Conservation (phyloP, 768 basidiomycete species). For the Pisolithus microcarpus region DNA sequence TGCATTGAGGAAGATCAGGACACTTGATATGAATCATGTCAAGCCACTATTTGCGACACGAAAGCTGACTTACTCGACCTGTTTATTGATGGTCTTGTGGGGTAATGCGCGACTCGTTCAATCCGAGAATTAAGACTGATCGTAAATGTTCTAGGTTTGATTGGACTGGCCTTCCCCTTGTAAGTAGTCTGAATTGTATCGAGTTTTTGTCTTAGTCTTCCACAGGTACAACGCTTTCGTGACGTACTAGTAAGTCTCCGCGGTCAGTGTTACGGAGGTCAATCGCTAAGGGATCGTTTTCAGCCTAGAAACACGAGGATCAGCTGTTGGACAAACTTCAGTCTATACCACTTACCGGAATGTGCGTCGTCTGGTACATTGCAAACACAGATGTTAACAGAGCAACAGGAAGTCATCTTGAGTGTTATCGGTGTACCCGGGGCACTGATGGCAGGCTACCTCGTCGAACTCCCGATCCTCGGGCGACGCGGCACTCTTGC, state of each 20-base stretch:
- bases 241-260: slow-evolving; percentile 38
- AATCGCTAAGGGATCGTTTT: not conserved
- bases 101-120: slow-evolving; percentile 23
- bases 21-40: slow-evolving; percentile 37
- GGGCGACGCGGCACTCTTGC: slow-evolving; percentile 50
- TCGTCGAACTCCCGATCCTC: slow-evolving; percentile 43
- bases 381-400: slow-evolving; percentile 5
- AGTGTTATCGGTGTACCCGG: slow-evolving; percentile 54
- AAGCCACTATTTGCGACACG: slow-evolving; percentile 43
- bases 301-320: slow-evolving; percentile 60
- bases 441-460: slow-evolving; percentile 46
- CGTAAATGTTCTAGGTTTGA: slow-evolving; percentile 42
- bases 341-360: slow-evolving; percentile 71
- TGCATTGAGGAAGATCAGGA: slow-evolving; percentile 31
- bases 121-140: not conserved
- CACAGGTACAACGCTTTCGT: slow-evolving; percentile 45
- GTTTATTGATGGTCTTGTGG: slow-evolving; percentile 46
- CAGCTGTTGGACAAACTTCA: slow-evolving; percentile 62
- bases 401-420: slow-evolving; percentile 43
- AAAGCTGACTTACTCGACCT: slow-evolving; percentile 45
- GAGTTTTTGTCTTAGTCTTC: not conserved
- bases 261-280: not conserved
- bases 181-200: slow-evolving; percentile 20
- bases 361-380: slow-evolving; percentile 23
- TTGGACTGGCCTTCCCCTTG: slow-evolving; percentile 72